These are phyloP conservation scores for Candida sonorensis DNA, from an alignment of 805 yeast species.

Conservation along the genomic window DNA sequence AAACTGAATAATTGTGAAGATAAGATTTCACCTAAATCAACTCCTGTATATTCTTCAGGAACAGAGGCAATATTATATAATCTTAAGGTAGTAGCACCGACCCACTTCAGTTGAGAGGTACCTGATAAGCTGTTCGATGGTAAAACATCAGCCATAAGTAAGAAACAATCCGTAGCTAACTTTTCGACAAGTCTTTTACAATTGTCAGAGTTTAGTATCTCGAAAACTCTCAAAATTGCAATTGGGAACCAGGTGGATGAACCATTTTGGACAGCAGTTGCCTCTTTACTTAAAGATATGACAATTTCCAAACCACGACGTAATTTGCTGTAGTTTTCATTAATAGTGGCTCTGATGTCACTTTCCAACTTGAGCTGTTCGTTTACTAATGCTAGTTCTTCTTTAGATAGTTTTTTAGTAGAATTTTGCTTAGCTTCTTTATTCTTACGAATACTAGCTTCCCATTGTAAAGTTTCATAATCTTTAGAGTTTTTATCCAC, in stretches of 20 bases:
- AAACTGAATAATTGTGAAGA: conserved; percentile 69
- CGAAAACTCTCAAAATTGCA: conserved; percentile 46
- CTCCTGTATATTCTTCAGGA: conserved; percentile 40
- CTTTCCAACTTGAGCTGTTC: conserved; percentile 62
- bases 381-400: conserved; percentile 59
- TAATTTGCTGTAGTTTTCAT: conserved; percentile 29
- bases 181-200: conserved; percentile 27
- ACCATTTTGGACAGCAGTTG: conserved; percentile 55
- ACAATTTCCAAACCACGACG: conserved; percentile 49
- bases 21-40: conserved; percentile 45
- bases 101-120: conserved; percentile 34
- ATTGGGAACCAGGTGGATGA: conserved; percentile 63
- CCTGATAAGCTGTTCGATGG: conserved; percentile 39
- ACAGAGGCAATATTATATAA: conserved; percentile 40
- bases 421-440: conserved; percentile 46
- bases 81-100: conserved; percentile 70
- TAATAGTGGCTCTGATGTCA: conserved; percentile 42
- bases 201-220: conserved; percentile 32
- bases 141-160: conserved; percentile 46
- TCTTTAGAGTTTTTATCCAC: conserved; percentile 74
- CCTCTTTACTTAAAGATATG: conserved; percentile 43
- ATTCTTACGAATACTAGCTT: conserved; percentile 71
- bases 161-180: conserved; percentile 41
- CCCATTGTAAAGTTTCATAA: conserved; percentile 86
- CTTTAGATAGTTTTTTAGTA: conserved; percentile 62